Evolutionary conservation across 1,139 yeast species (phyloP), one percentile per base, ranked within the genome.

Genomic region (Casaregolazyma lundiana): DNA sequence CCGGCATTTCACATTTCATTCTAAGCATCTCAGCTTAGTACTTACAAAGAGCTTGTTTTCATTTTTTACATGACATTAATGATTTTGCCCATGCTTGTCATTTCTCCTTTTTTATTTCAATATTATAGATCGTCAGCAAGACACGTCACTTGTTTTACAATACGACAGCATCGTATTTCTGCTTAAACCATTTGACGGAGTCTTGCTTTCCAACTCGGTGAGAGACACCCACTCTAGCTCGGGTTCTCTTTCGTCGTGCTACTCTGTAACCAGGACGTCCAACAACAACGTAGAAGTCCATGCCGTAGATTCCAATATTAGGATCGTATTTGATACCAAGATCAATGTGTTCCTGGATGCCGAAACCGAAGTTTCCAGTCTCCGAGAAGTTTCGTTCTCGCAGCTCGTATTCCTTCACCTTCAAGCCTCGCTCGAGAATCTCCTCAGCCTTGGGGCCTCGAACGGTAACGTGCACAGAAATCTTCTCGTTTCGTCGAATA

Each of bases 311-410:
- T 76, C 98, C 98, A 70, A 92, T 94, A 72, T 87, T 81, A 76
- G 99, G 99, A 77, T 94, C 98, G 80, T 92, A 92, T 82, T 94
- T 94, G 86, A 92, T 92, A 83, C 98, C 98, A 76, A 92, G 84
- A 76, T 92, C 99, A 70, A 92, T 92, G 84, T 92, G 99, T 82
- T 92, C 99, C 67, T 87, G 88, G 72, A 92, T 82, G 85, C 99
- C 99, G 84, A 92, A 92, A 80, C 98, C 99, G 70, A 92, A 92
- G 97, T 92, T 94, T 78, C 99, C 99, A 70, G 97, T 90, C 65
- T 81, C 88, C 67, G 97, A 88, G 81, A 92, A 92, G 94, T 92
- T 92, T 75, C 76, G 86, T 72, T 77, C 77, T 72, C 77, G 83
- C 73, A 92, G 87, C 80, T 92, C 97, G 80, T 89, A 92, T 82